Conservation (phyloP, 2,329 filamentous ascomycete genomes). For the Mycosphaerelloides madeirae region DNA sequence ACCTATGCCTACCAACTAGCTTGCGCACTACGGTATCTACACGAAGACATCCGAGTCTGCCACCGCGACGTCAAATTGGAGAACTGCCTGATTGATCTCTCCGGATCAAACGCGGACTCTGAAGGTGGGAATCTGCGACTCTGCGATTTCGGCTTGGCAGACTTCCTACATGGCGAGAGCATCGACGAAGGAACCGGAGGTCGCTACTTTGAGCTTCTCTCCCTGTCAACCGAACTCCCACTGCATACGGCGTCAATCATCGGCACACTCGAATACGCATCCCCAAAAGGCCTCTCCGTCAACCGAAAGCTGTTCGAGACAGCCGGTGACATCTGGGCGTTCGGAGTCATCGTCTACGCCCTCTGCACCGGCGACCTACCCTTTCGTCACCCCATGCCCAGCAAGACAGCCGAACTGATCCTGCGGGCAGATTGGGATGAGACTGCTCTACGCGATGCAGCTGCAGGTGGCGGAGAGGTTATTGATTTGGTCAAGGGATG, state of each 20-base stretch:
- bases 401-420: slow-evolving; percentile 57
- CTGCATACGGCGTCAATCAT: slow-evolving; percentile 41
- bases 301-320: slow-evolving; percentile 44
- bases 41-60: slow-evolving; percentile 62
- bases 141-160: slow-evolving; percentile 66
- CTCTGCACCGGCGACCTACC: slow-evolving; percentile 58
- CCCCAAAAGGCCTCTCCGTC: slow-evolving; percentile 45
- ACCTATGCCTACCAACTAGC: slow-evolving; percentile 61
- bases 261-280: slow-evolving; percentile 55
- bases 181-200: slow-evolving; percentile 15
- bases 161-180: slow-evolving; percentile 56
- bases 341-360: slow-evolving; percentile 59
- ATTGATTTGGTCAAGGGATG: slow-evolving; percentile 58
- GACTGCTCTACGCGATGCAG: slow-evolving; percentile 43
- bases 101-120: slow-evolving; percentile 42
- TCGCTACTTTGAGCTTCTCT: slow-evolving; percentile 11
- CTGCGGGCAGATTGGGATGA: slow-evolving; percentile 56
- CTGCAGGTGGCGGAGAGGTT: slow-evolving; percentile 42
- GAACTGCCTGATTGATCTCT: slow-evolving; percentile 60
- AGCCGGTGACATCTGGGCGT: slow-evolving; percentile 63
- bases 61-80: slow-evolving; percentile 67
- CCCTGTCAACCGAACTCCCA: slow-evolving; percentile 16
- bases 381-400: slow-evolving; percentile 57
- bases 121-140: slow-evolving; percentile 56
- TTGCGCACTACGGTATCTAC: slow-evolving; percentile 60